These are phyloP conservation scores for Salix exigua DNA, from an alignment of 345 rosid genomes.

Conservation along the genomic window DNA sequence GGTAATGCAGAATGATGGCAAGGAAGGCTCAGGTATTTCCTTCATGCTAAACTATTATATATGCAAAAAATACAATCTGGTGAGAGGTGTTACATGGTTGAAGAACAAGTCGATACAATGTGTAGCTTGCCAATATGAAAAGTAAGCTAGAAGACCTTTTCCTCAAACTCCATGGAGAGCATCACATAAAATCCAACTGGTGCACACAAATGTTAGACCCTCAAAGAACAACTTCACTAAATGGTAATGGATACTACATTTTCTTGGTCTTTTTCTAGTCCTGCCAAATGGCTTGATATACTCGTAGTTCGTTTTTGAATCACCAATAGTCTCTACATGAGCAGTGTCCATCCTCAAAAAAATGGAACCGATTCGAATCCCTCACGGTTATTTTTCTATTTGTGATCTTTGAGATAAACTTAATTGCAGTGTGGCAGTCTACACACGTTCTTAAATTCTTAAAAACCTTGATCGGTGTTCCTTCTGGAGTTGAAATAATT, in stretches of 20 bases:
- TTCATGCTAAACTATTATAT: background rate
- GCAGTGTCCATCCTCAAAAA: conserved; percentile 76
- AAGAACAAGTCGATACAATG: rapidly evolving
- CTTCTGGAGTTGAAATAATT: conserved; percentile 58
- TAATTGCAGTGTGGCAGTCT: conserved; percentile 86
- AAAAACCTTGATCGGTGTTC: conserved; percentile 63
- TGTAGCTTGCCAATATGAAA: background rate
- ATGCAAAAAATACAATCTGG: background rate
- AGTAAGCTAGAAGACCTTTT: background rate
- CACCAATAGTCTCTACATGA: conserved; percentile 91
- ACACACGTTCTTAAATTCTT: conserved; percentile 90
- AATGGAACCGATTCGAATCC: conserved; percentile 79
- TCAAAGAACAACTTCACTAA: no score
- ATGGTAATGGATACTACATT: no score
- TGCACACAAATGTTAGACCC: no score
- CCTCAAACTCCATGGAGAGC: background rate
- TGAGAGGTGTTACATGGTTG: background rate
- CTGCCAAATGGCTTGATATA: background rate
- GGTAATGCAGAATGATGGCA: background rate
- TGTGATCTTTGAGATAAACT: conserved; percentile 68
- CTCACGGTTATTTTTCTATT: conserved; percentile 67
- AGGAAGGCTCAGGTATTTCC: background rate
- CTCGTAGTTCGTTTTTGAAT: conserved; percentile 9
- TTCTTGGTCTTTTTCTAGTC: background rate
- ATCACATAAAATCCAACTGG: background rate